These are phyloP conservation scores for Aureobasidium sp. DNA, from an alignment of 2,329 filamentous ascomycete genomes.

Conservation along the genomic window DNA sequence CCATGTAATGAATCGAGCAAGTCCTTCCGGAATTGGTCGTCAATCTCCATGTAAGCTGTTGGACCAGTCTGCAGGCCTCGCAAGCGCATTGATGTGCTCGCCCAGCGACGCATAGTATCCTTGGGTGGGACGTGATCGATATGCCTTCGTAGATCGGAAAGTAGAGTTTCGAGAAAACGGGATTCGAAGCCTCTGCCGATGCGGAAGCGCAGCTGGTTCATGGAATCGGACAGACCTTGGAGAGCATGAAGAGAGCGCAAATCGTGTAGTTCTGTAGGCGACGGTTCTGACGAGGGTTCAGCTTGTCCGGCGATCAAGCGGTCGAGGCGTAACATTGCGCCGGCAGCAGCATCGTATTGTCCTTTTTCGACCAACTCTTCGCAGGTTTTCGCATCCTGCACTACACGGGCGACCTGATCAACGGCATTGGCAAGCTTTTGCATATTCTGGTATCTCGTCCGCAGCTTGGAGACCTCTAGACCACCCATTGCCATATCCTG, in stretches of 20 bases:
- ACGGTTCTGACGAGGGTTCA: conserved; percentile 32
- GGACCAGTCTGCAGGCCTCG: conserved; percentile 61
- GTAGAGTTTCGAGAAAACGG: conserved; percentile 68
- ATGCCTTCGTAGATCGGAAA: conserved; percentile 76
- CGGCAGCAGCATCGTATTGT: conserved; percentile 73
- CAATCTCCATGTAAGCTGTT: conserved; percentile 71
- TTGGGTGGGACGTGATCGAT: conserved; percentile 62
- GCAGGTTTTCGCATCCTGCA: conserved; percentile 66
- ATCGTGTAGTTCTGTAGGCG: conserved; percentile 48
- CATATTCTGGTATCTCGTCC: conserved; percentile 75
- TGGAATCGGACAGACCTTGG: conserved; percentile 69
- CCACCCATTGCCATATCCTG: conserved; percentile 80
- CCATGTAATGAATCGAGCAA: conserved; percentile 68
- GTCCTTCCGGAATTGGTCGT: conserved; percentile 61
- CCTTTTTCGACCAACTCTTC: conserved; percentile 77
- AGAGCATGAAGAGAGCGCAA: conserved; percentile 71
- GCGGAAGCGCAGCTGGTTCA: conserved; percentile 66
- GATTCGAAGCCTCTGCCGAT: conserved; percentile 83
- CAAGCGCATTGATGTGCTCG: conserved; percentile 63
- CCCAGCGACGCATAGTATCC: conserved; percentile 80
- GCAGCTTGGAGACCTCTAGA: conserved; percentile 76
- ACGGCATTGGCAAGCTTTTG: conserved; percentile 76
- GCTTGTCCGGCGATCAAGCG: conserved; percentile 69
- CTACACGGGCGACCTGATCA: conserved; percentile 71
- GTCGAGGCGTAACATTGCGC: conserved; percentile 71